Percentiles rank a stretch among this genome's conserved stretches.
Evolutionary conservation across 306 rosid genomes (phyloP).

Genomic region (Urtica urens): DNA sequence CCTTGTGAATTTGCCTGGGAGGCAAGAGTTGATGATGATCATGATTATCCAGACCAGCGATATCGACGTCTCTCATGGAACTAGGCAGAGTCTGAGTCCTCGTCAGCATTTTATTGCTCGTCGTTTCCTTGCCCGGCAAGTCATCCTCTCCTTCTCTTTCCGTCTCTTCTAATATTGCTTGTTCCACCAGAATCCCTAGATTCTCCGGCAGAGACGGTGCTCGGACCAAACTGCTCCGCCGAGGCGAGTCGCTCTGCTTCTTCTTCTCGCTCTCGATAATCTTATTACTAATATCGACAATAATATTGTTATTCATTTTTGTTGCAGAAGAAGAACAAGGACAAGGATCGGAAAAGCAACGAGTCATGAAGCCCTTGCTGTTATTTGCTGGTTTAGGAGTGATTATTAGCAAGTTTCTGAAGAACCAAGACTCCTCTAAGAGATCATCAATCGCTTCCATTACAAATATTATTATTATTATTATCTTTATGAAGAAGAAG

Average conservation of each 20-base stretch:
- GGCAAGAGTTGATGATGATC: slow-evolving; percentile 24
- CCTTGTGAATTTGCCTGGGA: slow-evolving; percentile 37
- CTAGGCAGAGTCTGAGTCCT: slow-evolving; percentile 41
- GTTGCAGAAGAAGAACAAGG: slow-evolving; percentile 26
- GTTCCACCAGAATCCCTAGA: slow-evolving; percentile 32
- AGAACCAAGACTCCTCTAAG: slow-evolving; percentile 76
- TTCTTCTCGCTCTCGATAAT: slow-evolving; percentile 8
- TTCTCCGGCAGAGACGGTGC: slow-evolving; percentile 45
- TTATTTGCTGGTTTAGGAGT: slow-evolving; percentile 25
- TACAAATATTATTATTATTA: not conserved
- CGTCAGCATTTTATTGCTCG: slow-evolving; percentile 13
- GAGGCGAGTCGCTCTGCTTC: slow-evolving; percentile 5
- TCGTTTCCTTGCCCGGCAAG: not conserved
- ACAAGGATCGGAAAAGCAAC: slow-evolving; percentile 56
- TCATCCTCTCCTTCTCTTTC: slow-evolving; percentile 18
- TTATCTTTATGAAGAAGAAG: not conserved
- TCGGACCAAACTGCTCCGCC: slow-evolving; percentile 17
- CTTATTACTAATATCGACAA: no score
- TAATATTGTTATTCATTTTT: no score
- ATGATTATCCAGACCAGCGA: slow-evolving; percentile 27
- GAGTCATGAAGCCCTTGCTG: slow-evolving; percentile 15
- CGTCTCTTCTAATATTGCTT: slow-evolving; percentile 17
- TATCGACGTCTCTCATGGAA: slow-evolving; percentile 8
- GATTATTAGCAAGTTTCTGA: slow-evolving; percentile 39
- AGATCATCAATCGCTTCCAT: slow-evolving; percentile 52